These are phyloP conservation scores for Clavispora asparagi DNA, from an alignment of 805 yeast species.

Conservation along the genomic window DNA sequence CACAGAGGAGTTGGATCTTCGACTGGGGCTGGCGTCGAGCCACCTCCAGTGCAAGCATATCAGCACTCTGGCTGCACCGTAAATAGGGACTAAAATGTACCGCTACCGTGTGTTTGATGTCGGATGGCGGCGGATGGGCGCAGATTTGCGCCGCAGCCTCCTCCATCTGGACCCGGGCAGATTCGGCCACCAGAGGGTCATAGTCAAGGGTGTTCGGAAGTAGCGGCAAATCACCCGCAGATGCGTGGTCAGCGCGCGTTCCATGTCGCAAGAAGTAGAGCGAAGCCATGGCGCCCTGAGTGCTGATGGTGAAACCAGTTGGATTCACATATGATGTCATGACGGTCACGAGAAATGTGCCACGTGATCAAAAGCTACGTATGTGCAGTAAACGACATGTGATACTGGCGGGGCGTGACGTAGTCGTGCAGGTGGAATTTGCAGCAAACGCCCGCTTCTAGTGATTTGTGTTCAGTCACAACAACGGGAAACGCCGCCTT, in stretches of 20 bases:
- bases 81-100: constrained; percentile 41
- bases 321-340: constrained; percentile 1
- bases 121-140: constrained; percentile 7
- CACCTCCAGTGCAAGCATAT: constrained; percentile 28
- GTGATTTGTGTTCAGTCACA: background rate
- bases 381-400: background rate
- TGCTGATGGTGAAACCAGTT: background rate
- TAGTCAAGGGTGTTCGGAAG: constrained; percentile 23
- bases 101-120: constrained; percentile 16
- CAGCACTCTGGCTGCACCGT: constrained; percentile 42
- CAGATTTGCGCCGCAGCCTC: constrained; percentile 24
- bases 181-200: constrained; percentile 33
- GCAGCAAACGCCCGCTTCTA: background rate
- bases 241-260: constrained; percentile 35
- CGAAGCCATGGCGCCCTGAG: constrained; percentile 27
- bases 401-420: background rate
- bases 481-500: background rate
- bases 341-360: background rate
- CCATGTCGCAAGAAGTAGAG: constrained; percentile 42
- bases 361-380: background rate
- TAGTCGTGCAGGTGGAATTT: background rate
- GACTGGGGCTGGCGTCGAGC: constrained; percentile 26
- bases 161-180: constrained; percentile 24
- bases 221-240: constrained; percentile 23
- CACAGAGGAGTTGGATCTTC: constrained; percentile 36